Percentiles rank a stretch among this genome's conserved stretches.
Conservation (phyloP, 2,329 filamentous ascomycete genomes). For the Rhinocladiella mackenziei region DNA sequence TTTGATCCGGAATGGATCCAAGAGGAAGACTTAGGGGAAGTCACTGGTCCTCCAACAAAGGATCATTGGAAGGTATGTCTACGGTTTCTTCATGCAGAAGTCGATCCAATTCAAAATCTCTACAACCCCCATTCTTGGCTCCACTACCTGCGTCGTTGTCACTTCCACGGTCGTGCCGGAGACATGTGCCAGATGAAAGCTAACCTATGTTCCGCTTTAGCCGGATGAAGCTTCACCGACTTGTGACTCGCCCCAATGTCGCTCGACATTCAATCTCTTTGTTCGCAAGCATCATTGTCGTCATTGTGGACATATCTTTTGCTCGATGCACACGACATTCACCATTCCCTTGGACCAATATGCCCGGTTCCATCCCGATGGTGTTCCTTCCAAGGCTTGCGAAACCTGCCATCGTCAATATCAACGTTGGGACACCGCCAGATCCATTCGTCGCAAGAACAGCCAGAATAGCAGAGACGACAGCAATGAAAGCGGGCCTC, state of each 20-base stretch:
- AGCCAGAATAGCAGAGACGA: slow-evolving; percentile 37
- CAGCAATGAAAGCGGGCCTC: slow-evolving; percentile 23
- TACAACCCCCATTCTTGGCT: background rate
- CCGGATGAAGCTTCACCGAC: slow-evolving; percentile 54
- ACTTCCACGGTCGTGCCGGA: slow-evolving; percentile 2
- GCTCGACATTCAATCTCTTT: slow-evolving; percentile 57
- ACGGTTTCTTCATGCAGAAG: too few relatives aligned
- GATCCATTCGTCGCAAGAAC: slow-evolving; percentile 50
- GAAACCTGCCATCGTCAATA: slow-evolving; percentile 59
- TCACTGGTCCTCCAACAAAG: slow-evolving; percentile 57
- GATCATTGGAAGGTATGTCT: slow-evolving; percentile 63
- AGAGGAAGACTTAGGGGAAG: slow-evolving; percentile 49
- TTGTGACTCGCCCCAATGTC: slow-evolving; percentile 58
- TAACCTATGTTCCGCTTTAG: slow-evolving; percentile 35
- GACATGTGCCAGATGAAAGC: slow-evolving; percentile 8
- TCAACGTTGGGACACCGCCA: slow-evolving; percentile 52
- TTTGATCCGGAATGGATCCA: slow-evolving; percentile 25
- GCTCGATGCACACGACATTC: slow-evolving; percentile 55
- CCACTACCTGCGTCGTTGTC: background rate
- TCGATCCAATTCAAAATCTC: background rate
- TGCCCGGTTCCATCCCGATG: slow-evolving; percentile 60
- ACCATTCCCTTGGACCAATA: slow-evolving; percentile 60
- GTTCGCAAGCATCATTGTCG: slow-evolving; percentile 63
- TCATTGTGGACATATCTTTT: slow-evolving; percentile 64
- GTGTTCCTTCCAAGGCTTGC: slow-evolving; percentile 54